Evolutionary conservation across 208 protist genomes (phyloP), one percentile per base, ranked within the genome.

Genomic region (Leishmania martiniquensis): DNA sequence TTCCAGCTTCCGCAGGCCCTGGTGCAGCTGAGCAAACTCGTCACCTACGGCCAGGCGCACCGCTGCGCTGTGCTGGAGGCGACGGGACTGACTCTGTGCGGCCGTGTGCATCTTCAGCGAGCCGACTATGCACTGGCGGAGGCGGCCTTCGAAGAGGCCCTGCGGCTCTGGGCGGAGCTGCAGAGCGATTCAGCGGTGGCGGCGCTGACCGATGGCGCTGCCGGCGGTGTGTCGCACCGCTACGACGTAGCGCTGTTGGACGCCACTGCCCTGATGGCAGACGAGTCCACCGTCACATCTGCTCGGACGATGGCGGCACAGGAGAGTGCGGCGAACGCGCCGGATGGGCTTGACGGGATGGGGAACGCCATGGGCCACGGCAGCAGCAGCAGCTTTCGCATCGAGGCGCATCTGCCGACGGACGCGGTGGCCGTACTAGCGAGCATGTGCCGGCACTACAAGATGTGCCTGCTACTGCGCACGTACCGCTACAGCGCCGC

Each of bases 401-500:
- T 84, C n/a, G 75, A 80, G 55, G 29, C 37, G 25, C 81, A 86
- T 44, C 62, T 95, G 42, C 90, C 93, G 12, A 52, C 75, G 6
- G 87, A 85, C 52, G 93, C 88, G 62, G 65, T 91, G 22, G n/a
- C 74, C 37, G 81, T 86, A 44, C 86, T 97, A 67, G 67, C 86
- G 65, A 82, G 76, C 55, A 82, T 84, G 25, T 91, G 95, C 69
- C 85, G 89, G 49, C 75, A 86, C 66, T 93, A 91, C 76, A 87
- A 90, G 57, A 85, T 97, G 37, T 89, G 76, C 59, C 82, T 93
- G 65, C 84, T 96, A 45, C 87, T 91, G 55, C 85, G 77, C 75
- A 95, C 87, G 47, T 98, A 95, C 85, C 92, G 94, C 75, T 97
- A 98, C 83, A 84, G 89, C 44, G 93, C 97, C 51, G 94, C 92